Base-by-base conservation (phyloP, 2,329 filamentous ascomycete genomes). In the Sporothrix sp. region DNA sequence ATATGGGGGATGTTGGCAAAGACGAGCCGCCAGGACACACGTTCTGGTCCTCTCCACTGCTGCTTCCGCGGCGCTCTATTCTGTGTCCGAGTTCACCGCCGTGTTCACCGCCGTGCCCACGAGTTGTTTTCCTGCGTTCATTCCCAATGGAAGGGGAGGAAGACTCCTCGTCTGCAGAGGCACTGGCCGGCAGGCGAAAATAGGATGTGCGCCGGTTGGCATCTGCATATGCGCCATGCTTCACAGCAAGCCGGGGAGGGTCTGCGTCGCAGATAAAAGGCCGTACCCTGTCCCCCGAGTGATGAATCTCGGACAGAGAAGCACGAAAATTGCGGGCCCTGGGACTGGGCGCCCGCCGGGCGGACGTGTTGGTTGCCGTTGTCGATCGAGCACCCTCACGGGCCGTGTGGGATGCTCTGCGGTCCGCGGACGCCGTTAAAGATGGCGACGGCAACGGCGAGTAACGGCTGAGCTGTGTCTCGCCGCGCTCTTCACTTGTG, bases 21-120 rank as follows among this genome's bases (percentile, higher is more conserved):
- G 25, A 28, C 5, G 50, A 30, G 5, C 43, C 37, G 13, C 43
- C 42, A 30, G 48, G 13, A 11, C 37, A 37, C 21, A 47, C 42
- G 43, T 36, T 42, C 14, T 48, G 23, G 13, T 52, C 50, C 7
- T 52, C 50, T 28, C 25, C 25, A 9, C 30, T 20, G 21, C 43
- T 25, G 23, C 50, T 38, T 18, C 32, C 50, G 4, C 43, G 36
- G 7, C 42, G 36, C 36, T 46, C 43, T 13, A 28, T 47, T 2
- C 33, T 21, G 21, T 28, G 23, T 2, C 13, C 36, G 13, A 16
- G 4, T 23, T 33, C 28, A 3, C 30, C n/a, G n/a, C n/a, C n/a
- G n/a, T n/a, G n/a, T n/a, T n/a, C n/a, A n/a, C n/a, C n/a, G n/a
- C n/a, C n/a, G n/a, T n/a, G n/a, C n/a, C n/a, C n/a, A n/a, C n/a